These are phyloP conservation scores for Chaetomidium leptoderma DNA, from an alignment of 495 filamentous ascomycete species.

Conservation along the genomic window DNA sequence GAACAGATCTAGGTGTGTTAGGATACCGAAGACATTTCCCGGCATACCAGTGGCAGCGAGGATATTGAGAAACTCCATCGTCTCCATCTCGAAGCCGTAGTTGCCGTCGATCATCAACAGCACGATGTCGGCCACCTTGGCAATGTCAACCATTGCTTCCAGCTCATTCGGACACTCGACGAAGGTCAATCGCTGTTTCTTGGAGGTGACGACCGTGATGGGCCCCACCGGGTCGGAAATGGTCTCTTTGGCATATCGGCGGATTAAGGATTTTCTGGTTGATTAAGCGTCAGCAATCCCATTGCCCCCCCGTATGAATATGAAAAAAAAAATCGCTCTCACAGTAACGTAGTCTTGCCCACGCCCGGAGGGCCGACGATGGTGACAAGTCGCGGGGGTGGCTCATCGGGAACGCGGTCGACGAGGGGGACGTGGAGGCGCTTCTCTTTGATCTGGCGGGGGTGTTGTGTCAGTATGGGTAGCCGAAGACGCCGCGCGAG, in stretches of 20 bases:
- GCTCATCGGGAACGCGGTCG: constrained; percentile 90
- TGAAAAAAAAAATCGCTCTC: too few relatives aligned
- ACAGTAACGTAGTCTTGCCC: constrained; percentile 56
- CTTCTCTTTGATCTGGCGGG: constrained; percentile 84
- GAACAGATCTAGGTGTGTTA: constrained; percentile 95
- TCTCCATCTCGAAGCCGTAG: constrained; percentile 99
- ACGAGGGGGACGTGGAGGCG: constrained; percentile 91
- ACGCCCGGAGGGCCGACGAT: constrained; percentile 93
- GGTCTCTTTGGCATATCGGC: constrained; percentile 92
- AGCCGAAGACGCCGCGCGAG: not conserved
- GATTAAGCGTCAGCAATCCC: not conserved
- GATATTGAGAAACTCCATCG: constrained; percentile 97
- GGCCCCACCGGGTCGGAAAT: constrained; percentile 85
- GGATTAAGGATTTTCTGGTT: constrained; percentile 73
- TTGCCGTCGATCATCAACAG: constrained; percentile 97
- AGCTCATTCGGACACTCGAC: constrained; percentile 94
- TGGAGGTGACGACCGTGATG: constrained; percentile 91
- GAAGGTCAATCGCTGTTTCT: constrained; percentile 87
- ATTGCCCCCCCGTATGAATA: too few relatives aligned
- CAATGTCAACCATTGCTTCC: constrained; percentile 89
- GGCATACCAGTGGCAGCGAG: constrained; percentile 90
- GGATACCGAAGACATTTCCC: constrained; percentile 93
- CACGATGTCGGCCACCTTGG: constrained; percentile 95
- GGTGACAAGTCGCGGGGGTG: constrained; percentile 86
- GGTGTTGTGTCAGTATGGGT: not conserved